Base-by-base conservation (phyloP, 2,329 filamentous ascomycete genomes). In the Colletotrichum sansevieriae region DNA sequence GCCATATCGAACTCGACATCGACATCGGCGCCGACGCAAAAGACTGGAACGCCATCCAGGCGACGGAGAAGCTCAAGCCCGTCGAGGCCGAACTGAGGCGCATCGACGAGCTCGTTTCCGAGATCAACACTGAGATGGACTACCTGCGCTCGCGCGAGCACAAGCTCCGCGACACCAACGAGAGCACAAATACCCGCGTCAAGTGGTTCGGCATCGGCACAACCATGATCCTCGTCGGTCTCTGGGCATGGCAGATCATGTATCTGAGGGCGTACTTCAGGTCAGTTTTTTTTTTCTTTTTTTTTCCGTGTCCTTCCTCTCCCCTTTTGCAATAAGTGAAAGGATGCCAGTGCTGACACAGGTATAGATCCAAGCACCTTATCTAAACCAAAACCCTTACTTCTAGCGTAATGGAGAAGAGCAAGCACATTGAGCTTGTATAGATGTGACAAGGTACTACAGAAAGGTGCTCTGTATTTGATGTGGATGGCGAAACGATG, bases 161-260 rank as follows among this genome's bases (percentile, higher is more conserved):
- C 88, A 97, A 94, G 85, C 88, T 99, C 75, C 88, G 96, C 79
- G 95, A 99, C 83, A 99, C 96, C 74, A 99, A 99, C 82, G 96
- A 99, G 91, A 98, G 95, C 86, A 99, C 96, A 73, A 99, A 99
- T 83, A 96, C 92, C 83, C 90, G 96, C 68, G 96, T 99, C 77
- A 99, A 98, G 86, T 98, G 94, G 94, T 99, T 99, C 82, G 95
- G 95, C 56, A 90, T 98, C 79, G 90, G 91, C 73, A 98, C 95
- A 33, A 98, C 97, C 83, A 92, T 94, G 71, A 91, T 98, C 85
- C 84, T 99, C 74, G 85, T 98, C 73, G 93, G 89, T 39, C 85
- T 99, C 75, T 97, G 96, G 80, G 94, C 85, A 47, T 99, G 96
- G 96, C 96, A 99, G 89, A 93, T 99, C 77, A 90, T 99, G 78